Base-by-base conservation (phyloP, 2,329 filamentous ascomycete species). In the Ascochyta rabiei region DNA sequence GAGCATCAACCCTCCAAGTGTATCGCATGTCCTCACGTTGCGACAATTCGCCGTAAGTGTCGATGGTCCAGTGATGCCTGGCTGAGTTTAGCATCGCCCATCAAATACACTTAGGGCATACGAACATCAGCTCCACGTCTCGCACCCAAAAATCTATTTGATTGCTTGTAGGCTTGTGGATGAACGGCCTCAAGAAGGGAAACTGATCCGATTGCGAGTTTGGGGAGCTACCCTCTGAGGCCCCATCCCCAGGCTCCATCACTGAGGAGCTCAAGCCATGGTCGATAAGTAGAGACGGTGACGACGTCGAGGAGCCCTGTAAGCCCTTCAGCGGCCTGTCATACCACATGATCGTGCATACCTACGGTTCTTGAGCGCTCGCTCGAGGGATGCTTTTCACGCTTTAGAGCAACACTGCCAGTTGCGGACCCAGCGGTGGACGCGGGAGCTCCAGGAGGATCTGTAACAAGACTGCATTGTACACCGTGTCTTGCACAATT, bases 401-500 rank as follows among this genome's bases (percentile, higher is more conserved):
- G 61, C 44, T 57, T 64, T 18, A 56, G 30, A 26, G 49, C 51
- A 48, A 24, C 41, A 48, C 49, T 58, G 26, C 55, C 43, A 43
- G 58, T 59, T 26, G 56, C 46, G 40, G 56, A 41, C n/a, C 59
- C 52, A 4, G 39, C 35, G 43, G 61, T 53, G 26, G 60, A 53
- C 21, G 59, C 38, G 7, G 61, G 34, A 45, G 57, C 53, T 12
- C 58, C 56, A 56, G 62, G 57, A 38, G 62, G 58, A 45, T 70
- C 67, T 35, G 63, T 63, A 45, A 72, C 49, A 6, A 76, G 64
- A 55, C 70, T 74, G 57, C 73, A 76, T 44, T 64, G 60, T 13
- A 75, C 72, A 31, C 70, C 66, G 60, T 76, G 73, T 48, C 72
- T 66, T 38, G 69, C 62, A 59, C 73, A 76, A 55, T 70, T 74